Evolutionary conservation across 83 land plant genomes (phyloP).

Genomic region (Picea engelmannii): DNA sequence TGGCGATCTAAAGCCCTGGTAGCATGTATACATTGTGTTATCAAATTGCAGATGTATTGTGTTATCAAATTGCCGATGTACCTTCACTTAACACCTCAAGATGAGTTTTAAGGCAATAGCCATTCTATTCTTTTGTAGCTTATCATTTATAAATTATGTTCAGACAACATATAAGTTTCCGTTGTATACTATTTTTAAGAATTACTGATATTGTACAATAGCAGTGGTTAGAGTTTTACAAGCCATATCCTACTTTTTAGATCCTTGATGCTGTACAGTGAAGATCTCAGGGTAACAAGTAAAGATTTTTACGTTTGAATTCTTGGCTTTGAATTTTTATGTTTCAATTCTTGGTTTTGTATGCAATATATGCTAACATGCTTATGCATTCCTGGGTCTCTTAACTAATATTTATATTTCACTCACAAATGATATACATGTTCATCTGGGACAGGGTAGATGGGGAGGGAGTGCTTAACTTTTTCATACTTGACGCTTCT

Average conservation of each 20-base stretch:
- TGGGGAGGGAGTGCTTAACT: background rate
- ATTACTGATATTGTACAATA: conserved; percentile 6
- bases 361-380: background rate
- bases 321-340: background rate
- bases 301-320: background rate
- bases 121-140: background rate
- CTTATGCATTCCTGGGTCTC: background rate
- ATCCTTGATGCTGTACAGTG: conserved; percentile 1
- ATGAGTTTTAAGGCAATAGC: background rate
- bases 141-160: conserved; percentile 1
- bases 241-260: background rate
- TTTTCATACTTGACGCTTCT: background rate
- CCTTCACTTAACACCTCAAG: background rate
- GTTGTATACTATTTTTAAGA: conserved; percentile 9
- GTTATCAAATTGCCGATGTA: background rate
- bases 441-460: background rate
- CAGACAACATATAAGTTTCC: background rate
- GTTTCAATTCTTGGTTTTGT: background rate
- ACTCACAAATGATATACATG: background rate
- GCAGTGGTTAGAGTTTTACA: conserved; percentile 6
- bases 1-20: conserved; percentile 87
- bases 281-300: background rate
- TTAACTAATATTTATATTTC: conserved; percentile 7
- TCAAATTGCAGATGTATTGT: background rate
- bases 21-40: conserved; percentile 6